phyloP scores from a whole-genome alignment of 2,329 filamentous ascomycete genomes.

The Pleoardoris graminearum region DNA sequence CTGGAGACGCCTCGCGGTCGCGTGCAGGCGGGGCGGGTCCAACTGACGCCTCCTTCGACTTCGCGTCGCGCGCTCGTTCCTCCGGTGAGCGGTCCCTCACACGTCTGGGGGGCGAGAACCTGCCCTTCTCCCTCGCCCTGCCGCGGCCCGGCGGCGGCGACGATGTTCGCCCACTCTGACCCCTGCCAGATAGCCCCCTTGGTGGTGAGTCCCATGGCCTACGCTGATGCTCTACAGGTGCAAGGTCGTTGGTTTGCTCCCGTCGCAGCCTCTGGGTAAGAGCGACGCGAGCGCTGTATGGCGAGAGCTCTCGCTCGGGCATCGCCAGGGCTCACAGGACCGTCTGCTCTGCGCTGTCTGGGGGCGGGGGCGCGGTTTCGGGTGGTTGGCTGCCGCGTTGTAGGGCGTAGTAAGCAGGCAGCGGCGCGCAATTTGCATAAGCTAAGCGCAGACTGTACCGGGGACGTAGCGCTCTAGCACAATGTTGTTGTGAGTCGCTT shows the following conservation, averaged over 20 bases:
- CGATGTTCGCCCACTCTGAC: neutral
- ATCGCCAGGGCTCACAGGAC: neutral
- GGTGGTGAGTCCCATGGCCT: neutral
- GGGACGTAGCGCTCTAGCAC: constrained; percentile 1
- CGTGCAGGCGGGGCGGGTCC: constrained; percentile 13
- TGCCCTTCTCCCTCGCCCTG: neutral
- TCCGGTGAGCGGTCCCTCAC: constrained; percentile 12
- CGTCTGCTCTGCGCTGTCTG: neutral
- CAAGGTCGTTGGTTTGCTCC: constrained; percentile 16
- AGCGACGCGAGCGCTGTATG: constrained; percentile 36
- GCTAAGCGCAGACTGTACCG: neutral
- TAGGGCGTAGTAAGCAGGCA: neutral
- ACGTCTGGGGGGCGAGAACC: neutral
- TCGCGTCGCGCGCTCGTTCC: too few species aligned
- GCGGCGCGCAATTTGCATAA: neutral
- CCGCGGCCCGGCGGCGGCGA: neutral
- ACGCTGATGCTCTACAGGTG: constrained; percentile 6
- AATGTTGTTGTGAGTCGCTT: neutral
- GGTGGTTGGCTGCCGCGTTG: constrained; percentile 8
- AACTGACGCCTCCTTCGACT: constrained; percentile 17
- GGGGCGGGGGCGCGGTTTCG: neutral
- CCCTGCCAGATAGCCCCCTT: neutral
- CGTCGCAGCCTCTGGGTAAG: constrained; percentile 29
- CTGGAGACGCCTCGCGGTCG: constrained; percentile 27
- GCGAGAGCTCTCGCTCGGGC: constrained; percentile 33